Evolutionary conservation across 371 early-diverging fungal species (phyloP), one percentile per base, ranked within the genome.

Genomic region (Mucor indicus): DNA sequence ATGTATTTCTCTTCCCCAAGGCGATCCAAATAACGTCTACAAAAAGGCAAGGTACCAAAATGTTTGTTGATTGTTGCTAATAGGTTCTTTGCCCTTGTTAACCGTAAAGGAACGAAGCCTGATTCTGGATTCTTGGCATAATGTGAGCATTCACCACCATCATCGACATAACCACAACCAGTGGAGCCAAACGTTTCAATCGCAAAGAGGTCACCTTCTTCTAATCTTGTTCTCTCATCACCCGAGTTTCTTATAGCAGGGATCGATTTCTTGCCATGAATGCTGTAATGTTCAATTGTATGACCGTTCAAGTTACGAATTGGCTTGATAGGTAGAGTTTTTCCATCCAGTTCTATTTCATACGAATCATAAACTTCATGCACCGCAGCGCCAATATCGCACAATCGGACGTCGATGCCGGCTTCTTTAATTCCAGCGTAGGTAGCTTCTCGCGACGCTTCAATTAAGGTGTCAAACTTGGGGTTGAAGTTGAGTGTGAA

Each of bases 151-250:
- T 95, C 96, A 53, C 87, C 84, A 53, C 93, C 95, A 56, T 98
- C 97, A 45, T 77, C 65, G 3, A 99, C 98, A 49, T 77, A 84
- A 11, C 97, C 99, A 36, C 81, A 86, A n/a, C 99, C 99, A 2
- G 99, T 99, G 44, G 86, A 90, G 50, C 99, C 98, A 72, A 99
- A 99, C 13, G 99, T 99, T 70, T 99, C 99, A 58, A 99, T 95
- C 29, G 99, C 99, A 68, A 89, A 90, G 55, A 87, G 87, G 69
- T 98, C 98, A 51, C 94, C 96, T 75, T 95, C 98, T 80, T 93
- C 96, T 86, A 99, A 91, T 69, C 92, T 92, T 16, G 97, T 95
- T 41, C n/a, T n/a, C n/a, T 84, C 80, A 63, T 98, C 98, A 17
- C 87, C 85, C 32, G 87, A 86, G 36, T 83, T 78, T 40, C 90